Percentiles rank a stretch among this genome's conserved stretches.
Evolutionary conservation across 164 flowering plant genomes (phyloP).

Genomic region (Tetrastigma voinierianum): DNA sequence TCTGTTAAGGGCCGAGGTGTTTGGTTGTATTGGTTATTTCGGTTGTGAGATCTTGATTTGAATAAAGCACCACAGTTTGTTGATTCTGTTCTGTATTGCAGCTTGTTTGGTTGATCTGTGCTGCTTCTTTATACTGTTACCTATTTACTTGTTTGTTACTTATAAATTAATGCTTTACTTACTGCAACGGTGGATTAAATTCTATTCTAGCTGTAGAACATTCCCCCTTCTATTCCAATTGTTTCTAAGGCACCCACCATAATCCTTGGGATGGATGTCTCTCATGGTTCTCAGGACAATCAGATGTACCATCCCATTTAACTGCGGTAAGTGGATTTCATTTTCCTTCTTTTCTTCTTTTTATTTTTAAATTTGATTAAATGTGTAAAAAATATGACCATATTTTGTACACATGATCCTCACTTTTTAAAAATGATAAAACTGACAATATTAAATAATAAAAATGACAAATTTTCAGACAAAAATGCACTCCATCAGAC

Average conservation of each 20-base stretch:
- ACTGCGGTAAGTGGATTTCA: slow-evolving; percentile 55
- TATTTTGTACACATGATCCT: too few relatives aligned
- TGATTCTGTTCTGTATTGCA: too few relatives aligned
- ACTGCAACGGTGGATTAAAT: slow-evolving; percentile 22
- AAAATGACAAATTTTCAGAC: too few relatives aligned
- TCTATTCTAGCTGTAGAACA: slow-evolving; percentile 10
- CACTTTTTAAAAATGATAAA: too few relatives aligned
- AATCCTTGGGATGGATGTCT: slow-evolving; percentile 26
- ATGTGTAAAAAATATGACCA: too few relatives aligned
- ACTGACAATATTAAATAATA: too few relatives aligned
- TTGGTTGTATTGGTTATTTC: too few relatives aligned
- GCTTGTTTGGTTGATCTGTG: not conserved
- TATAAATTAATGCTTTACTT: not conserved
- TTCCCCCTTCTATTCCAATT: slow-evolving; percentile 2
- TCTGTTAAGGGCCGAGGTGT: too few relatives aligned
- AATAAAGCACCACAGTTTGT: too few relatives aligned
- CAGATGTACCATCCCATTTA: slow-evolving; percentile 24
- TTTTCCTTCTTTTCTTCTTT: not conserved
- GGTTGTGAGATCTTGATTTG: too few relatives aligned
- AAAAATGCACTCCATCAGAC: too few relatives aligned
- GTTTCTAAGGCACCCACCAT: slow-evolving; percentile 15
- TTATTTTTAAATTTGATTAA: too few relatives aligned
- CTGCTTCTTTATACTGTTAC: not conserved
- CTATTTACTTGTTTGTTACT: not conserved
- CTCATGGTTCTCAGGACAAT: slow-evolving; percentile 26